Base-by-base conservation (phyloP, 345 rosid species). In the Gossypium rotundifolium region DNA sequence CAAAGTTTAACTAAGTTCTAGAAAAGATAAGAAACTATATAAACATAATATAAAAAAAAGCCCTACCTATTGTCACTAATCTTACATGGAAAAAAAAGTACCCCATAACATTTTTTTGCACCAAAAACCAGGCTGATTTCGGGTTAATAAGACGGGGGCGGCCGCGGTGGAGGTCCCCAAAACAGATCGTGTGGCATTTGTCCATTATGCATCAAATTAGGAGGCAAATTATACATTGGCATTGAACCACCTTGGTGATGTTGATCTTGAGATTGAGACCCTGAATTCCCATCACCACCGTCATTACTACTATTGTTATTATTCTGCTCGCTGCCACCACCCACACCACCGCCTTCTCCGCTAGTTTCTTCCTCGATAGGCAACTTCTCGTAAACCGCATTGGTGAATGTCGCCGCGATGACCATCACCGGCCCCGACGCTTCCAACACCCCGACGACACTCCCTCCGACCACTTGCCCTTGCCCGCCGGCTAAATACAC, bases 401-500 rank as follows among this genome's bases (percentile, higher is more conserved):
- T 92, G 1, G 83, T 83, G 73, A 92, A 92, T 16, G 97, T 90
- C 11, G 97, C 97, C 3, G 95, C 97, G 0, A 90, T 83, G 7
- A 94, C 93, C 83, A 94, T 84, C 45, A 94, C 95, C 0, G 97
- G 97, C 14, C 97, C 98, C 1, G 93, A 87, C 0, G 98, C 97
- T 1, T 87, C 75, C 59, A 94, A 80, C 20, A 90, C 80, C 9
- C 97, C 97, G 66, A 87, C 81, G 0, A 85, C 95, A 0, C 83
- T 81, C 17, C 98, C 98, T 6, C 98, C 98, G 2, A 94, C 89
- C 14, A 94, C 91, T 81, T 94, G 98, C 11, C 97, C 97, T 69
- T 92, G 97, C 46, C 90, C 92, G 0, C 97, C 98, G 0, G 97
- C 91, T 74, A 92, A 75, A 81, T 90, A 94, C 49, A 94, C 90